Base-by-base conservation (phyloP, 176 grass and related monocot species). In the Zoysia japonica region DNA sequence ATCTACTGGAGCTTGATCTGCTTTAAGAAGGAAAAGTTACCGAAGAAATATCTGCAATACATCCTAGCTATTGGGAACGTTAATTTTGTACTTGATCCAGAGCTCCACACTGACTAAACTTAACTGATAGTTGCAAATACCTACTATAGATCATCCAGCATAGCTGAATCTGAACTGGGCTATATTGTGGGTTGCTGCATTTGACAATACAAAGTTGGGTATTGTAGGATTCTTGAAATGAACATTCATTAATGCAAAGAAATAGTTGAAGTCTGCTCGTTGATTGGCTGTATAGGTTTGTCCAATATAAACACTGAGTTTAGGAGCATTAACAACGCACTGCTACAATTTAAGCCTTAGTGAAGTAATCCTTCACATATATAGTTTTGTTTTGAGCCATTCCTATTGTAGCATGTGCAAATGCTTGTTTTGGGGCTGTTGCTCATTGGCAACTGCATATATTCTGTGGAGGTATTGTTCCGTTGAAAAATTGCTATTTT, bases 1-100 rank as follows among this genome's bases (percentile, higher is more conserved):
- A 53, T 12, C 57, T 11, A 66, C 43, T n/a, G 12, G 1, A 36
- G 9, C 28, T 28, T 28, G 0, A 28, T 35, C 36, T 17, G 47
- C 15, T 76, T 45, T 48, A 62, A 5, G 11, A 71, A 71, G 41
- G 28, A 12, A 61, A 82, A 36, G 17, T 78, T 44, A 78, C 6
- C 50, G 6, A 15, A 56, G 5, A 61, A 46, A 38, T 4, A 1
- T 38, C 7, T 81, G 11, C 9, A 5, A 35, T 77, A 5, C 11
- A 7, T 20, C 5, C 16, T 54, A 6, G 5, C 7, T 50, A 9
- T 10, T 77, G 5, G 38, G 17, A 67, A 47, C 14, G 9, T 9
- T 42, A 3, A 2, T 28, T 42, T 5, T 73, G 50, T 55, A 16
- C 48, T 54, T 43, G 16, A 43, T 67, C 76, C 46, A 12, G 11